Evolutionary conservation across 495 filamentous ascomycete genomes (phyloP).

Genomic region (Apiosordaria backusii): DNA sequence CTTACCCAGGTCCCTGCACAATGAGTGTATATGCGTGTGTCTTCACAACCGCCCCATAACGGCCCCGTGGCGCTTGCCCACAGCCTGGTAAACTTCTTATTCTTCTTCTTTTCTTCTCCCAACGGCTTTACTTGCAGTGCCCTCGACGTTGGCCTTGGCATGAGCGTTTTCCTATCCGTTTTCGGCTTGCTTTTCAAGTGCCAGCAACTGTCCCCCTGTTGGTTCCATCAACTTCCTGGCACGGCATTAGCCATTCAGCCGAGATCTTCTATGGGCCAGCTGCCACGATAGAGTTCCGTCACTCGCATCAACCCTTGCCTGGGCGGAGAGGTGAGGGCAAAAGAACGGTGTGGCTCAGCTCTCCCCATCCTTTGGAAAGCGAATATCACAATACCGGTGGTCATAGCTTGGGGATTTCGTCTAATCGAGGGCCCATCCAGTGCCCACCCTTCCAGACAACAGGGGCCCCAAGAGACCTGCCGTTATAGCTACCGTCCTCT

Average conservation of each 20-base stretch:
- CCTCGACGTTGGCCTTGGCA: conserved; percentile 22
- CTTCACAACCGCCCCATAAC: conserved; percentile 22
- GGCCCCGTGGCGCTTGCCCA: conserved; percentile 25
- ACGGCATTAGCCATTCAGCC: conserved; percentile 56
- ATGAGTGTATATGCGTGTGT: conserved; percentile 14
- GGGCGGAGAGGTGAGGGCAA: conserved; percentile 14
- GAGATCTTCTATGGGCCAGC: conserved; percentile 43
- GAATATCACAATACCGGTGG: conserved; percentile 39
- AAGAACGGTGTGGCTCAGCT: conserved; percentile 49
- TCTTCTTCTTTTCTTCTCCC: conserved; percentile 4
- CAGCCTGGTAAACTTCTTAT: conserved; percentile 21
- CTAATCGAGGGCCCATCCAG: conserved; percentile 32
- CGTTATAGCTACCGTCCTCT: conserved; percentile 34
- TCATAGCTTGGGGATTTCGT: conserved; percentile 42
- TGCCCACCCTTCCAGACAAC: conserved; percentile 30
- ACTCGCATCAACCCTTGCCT: conserved; percentile 28
- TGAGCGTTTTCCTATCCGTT: conserved; percentile 28
- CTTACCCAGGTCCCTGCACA: conserved; percentile 29
- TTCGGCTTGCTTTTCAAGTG: conserved; percentile 31
- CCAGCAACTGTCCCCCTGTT: conserved; percentile 39
- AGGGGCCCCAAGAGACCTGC: conserved; percentile 29
- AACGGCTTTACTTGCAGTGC: conserved; percentile 16
- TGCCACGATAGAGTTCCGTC: conserved; percentile 42
- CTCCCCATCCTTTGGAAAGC: conserved; percentile 35
- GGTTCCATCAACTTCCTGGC: conserved; percentile 44